Conservation (phyloP, 768 basidiomycete species). For the Porphyrellus cyaneotinctus region DNA sequence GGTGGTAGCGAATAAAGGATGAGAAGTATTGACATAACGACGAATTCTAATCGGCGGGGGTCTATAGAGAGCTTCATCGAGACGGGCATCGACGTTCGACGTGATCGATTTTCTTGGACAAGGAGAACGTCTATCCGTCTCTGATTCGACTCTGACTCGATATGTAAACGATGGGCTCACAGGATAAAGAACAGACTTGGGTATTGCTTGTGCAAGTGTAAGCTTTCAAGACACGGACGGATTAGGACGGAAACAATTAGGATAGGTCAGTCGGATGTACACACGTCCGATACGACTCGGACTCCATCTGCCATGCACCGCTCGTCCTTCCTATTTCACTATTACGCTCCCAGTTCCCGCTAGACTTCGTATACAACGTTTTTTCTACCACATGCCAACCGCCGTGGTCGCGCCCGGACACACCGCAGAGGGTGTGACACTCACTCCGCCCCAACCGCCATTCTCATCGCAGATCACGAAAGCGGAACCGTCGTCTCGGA, state of each 20-base stretch:
- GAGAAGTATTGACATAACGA: slow-evolving; percentile 51
- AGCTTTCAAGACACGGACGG: too few species aligned
- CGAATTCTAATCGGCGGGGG: slow-evolving; percentile 48
- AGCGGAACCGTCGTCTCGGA: slow-evolving; percentile 23
- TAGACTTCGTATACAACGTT: too few species aligned
- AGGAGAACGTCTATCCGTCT: background rate
- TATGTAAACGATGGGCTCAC: too few species aligned
- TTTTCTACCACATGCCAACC: too few species aligned
- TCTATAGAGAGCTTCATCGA: slow-evolving; percentile 46
- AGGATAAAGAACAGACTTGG: slow-evolving; percentile 34
- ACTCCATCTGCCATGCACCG: too few species aligned
- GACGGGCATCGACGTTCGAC: slow-evolving; percentile 53
- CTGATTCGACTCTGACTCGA: too few species aligned
- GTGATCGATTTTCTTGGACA: slow-evolving; percentile 51
- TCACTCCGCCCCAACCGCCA: background rate
- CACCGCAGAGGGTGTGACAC: background rate
- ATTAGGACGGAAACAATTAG: too few species aligned
- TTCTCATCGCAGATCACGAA: too few species aligned
- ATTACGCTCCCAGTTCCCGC: too few species aligned
- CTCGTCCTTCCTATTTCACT: too few species aligned
- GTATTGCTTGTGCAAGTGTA: slow-evolving; percentile 50
- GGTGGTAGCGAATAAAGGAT: slow-evolving; percentile 10
- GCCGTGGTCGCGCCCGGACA: background rate
- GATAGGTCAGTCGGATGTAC: too few species aligned
- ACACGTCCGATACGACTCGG: too few species aligned